Evolutionary conservation across 2,329 filamentous ascomycete genomes (phyloP).

Genomic region (Beauveria varroae): DNA sequence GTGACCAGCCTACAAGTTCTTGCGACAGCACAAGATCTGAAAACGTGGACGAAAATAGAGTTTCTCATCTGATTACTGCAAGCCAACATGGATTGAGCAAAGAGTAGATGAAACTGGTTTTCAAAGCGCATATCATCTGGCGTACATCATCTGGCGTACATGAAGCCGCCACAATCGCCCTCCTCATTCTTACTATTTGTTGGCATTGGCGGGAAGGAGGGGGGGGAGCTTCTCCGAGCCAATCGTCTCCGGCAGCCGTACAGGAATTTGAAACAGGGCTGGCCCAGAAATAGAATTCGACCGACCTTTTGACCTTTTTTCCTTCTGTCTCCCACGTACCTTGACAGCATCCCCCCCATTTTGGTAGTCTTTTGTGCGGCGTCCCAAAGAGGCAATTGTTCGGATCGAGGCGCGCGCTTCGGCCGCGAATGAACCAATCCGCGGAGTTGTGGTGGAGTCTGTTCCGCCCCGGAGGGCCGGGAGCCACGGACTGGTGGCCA

Average conservation of each 20-base stretch:
- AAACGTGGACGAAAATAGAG: too few species aligned
- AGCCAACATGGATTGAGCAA: too few species aligned
- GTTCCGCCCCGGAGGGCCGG: neutral
- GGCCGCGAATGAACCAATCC: conserved; percentile 3
- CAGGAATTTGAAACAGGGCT: neutral
- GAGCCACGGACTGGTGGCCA: neutral
- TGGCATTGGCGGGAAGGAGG: too few species aligned
- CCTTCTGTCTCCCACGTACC: too few species aligned
- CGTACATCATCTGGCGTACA: neutral
- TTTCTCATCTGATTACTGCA: too few species aligned
- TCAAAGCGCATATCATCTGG: too few species aligned
- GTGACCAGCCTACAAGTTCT: too few species aligned
- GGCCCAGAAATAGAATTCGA: neutral
- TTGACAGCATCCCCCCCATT: neutral
- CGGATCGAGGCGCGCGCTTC: conserved; percentile 9
- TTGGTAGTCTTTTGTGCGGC: neutral
- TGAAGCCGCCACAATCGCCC: neutral
- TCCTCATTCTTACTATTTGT: neutral
- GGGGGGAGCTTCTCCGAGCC: neutral
- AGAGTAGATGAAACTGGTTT: too few species aligned
- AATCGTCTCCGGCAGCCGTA: neutral
- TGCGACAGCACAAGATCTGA: too few species aligned
- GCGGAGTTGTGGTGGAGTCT: neutral
- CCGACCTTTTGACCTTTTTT: too few species aligned
- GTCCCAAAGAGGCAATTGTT: conserved; percentile 3